Evolutionary conservation across 768 basidiomycete genomes (phyloP).

Genomic region (Leccinum broughii): DNA sequence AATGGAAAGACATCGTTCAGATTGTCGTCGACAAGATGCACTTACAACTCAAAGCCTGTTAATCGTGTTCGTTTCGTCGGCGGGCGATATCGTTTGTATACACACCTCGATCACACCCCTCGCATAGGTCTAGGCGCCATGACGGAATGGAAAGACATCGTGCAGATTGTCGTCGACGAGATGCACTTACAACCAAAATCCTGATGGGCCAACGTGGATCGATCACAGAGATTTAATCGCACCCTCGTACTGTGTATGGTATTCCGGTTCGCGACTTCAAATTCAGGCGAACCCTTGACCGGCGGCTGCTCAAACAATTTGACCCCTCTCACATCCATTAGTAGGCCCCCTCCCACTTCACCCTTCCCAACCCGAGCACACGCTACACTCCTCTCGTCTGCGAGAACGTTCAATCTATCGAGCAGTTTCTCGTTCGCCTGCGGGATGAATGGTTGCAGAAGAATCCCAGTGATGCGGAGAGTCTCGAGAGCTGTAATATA

Average conservation of each 20-base stretch:
- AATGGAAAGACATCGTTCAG: constrained; percentile 87
- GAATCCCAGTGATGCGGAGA: constrained; percentile 65
- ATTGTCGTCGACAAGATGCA: constrained; percentile 62
- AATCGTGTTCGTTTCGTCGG: too few relatives aligned
- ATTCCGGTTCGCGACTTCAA: background rate
- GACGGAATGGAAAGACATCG: too few relatives aligned
- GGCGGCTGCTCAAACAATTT: constrained; percentile 29
- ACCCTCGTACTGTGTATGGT: background rate
- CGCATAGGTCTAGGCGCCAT: too few relatives aligned
- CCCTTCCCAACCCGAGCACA: constrained; percentile 27
- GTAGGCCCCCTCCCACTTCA: constrained; percentile 8
- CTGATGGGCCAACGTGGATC: too few relatives aligned
- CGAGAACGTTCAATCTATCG: constrained; percentile 51
- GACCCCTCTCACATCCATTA: constrained; percentile 27
- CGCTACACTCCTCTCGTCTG: constrained; percentile 33
- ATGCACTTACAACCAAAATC: too few relatives aligned
- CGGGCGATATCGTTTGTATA: too few relatives aligned
- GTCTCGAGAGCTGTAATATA: constrained; percentile 60
- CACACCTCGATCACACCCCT: too few relatives aligned
- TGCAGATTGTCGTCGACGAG: too few relatives aligned
- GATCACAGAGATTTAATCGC: too few relatives aligned
- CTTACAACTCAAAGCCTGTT: constrained; percentile 10
- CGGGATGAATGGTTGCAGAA: constrained; percentile 79
- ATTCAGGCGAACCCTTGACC: background rate
- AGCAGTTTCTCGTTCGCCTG: constrained; percentile 52